Percentiles rank a stretch among this genome's conserved stretches.
Evolutionary conservation across 228 moss, liverwort and hornwort species (phyloP).

Genomic region (Sphagnum magellanicum): DNA sequence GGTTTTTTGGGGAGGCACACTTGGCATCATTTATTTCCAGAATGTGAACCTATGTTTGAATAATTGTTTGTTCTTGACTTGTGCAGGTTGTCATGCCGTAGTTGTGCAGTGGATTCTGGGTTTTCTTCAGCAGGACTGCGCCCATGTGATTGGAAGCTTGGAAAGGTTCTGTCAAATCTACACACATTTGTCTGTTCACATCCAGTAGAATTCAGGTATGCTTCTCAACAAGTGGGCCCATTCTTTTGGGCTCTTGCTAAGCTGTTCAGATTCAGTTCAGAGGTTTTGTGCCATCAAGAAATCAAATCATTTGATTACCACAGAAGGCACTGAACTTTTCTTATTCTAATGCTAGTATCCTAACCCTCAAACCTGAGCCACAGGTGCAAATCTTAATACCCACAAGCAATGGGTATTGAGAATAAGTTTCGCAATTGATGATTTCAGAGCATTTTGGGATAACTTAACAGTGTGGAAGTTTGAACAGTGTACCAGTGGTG

Average conservation of each 20-base stretch:
- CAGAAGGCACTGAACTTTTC: no score
- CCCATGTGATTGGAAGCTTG: constrained; percentile 64
- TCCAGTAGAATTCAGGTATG: constrained; percentile 50
- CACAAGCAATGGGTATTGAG: no score
- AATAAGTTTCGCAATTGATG: no score
- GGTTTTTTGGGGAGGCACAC: background rate
- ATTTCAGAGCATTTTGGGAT: no score
- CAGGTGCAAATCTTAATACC: no score
- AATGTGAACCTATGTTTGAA: no score
- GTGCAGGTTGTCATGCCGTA: constrained; percentile 55
- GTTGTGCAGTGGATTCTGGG: constrained; percentile 27
- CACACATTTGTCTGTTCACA: constrained; percentile 47
- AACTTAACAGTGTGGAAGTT: no score
- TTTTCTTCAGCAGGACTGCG: constrained; percentile 44
- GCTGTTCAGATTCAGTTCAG: background rate
- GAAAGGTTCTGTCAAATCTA: constrained; percentile 45
- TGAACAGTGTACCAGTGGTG: constrained; percentile 35
- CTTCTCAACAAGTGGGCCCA: background rate
- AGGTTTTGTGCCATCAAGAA: no score
- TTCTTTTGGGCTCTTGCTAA: background rate
- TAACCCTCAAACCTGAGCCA: no score
- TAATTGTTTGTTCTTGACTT: no score
- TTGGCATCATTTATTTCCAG: background rate
- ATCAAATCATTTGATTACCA: no score
- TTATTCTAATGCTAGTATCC: no score